phyloP scores from a whole-genome alignment of 2,329 filamentous ascomycete species.

The Gyromitra esculenta region DNA sequence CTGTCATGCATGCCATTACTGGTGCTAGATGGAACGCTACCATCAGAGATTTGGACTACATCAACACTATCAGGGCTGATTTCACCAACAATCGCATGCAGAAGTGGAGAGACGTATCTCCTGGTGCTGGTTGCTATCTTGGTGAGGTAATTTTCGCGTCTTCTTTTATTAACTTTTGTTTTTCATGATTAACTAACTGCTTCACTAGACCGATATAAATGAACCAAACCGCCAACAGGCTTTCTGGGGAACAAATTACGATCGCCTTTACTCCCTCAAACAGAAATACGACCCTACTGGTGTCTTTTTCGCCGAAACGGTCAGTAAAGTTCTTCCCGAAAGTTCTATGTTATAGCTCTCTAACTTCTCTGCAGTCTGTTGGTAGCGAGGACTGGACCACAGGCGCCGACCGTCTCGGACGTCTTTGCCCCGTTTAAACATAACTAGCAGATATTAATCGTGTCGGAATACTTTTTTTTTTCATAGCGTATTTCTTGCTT shows the following conservation, averaged over 20 bases:
- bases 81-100: conserved; percentile 59
- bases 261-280: conserved; percentile 64
- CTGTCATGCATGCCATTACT: conserved; percentile 62
- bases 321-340: neutral
- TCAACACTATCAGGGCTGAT: conserved; percentile 58
- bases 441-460: neutral
- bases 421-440: conserved; percentile 33
- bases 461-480: neutral
- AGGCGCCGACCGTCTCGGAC: conserved; percentile 21
- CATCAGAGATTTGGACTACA: conserved; percentile 56
- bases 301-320: conserved; percentile 61
- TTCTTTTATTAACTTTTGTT: neutral
- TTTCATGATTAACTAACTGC: neutral
- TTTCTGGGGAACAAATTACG: conserved; percentile 62
- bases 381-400: conserved; percentile 60
- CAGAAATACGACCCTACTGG: conserved; percentile 63
- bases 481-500: neutral
- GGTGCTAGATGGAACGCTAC: conserved; percentile 58
- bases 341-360: neutral
- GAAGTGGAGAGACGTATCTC: conserved; percentile 60
- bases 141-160: conserved; percentile 60
- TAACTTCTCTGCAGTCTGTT: conserved; percentile 60
- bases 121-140: conserved; percentile 63
- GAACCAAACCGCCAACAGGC: conserved; percentile 59
- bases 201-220: conserved; percentile 40